Percentiles rank a stretch among this genome's conserved stretches.
phyloP scores from a whole-genome alignment of 2,329 filamentous ascomycete species.

The Amylocarpus encephaloides region DNA sequence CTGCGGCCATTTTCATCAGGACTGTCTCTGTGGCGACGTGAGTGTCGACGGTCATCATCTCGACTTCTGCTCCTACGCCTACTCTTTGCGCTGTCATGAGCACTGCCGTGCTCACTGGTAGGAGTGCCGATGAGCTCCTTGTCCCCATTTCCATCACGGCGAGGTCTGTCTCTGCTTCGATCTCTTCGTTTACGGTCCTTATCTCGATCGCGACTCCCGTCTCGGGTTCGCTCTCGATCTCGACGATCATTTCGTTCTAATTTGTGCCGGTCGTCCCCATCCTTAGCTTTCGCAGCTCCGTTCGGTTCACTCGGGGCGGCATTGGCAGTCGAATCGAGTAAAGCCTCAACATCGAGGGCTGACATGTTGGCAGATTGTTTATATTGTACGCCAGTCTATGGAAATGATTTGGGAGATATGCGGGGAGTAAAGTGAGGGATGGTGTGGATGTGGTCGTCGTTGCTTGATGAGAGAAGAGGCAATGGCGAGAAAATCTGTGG shows the following conservation, averaged over 20 bases:
- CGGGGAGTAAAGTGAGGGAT: neutral
- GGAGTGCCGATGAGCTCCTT: constrained; percentile 59
- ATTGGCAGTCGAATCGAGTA: constrained; percentile 79
- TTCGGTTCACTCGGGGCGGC: constrained; percentile 41
- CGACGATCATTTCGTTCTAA: constrained; percentile 46
- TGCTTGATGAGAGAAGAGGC: neutral
- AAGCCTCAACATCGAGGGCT: constrained; percentile 76
- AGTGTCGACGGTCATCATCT: constrained; percentile 67
- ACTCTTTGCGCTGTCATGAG: constrained; percentile 66
- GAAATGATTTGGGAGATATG: neutral
- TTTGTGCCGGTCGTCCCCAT: constrained; percentile 52
- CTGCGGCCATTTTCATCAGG: constrained; percentile 40
- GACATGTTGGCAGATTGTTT: constrained; percentile 47
- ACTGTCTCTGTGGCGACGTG: constrained; percentile 61
- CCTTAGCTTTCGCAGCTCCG: constrained; percentile 40
- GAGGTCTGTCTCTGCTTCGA: constrained; percentile 46
- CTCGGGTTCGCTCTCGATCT: constrained; percentile 50
- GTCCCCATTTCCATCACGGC: constrained; percentile 39
- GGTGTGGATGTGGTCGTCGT: too few relatives aligned
- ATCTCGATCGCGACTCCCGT: constrained; percentile 49
- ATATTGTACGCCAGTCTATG: neutral
- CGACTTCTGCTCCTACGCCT: constrained; percentile 74
- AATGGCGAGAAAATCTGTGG: neutral
- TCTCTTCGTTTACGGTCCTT: constrained; percentile 52
- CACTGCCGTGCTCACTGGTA: constrained; percentile 67